Conservation (phyloP, 2,329 filamentous ascomycete species). For the Penicillium brevicompactum region DNA sequence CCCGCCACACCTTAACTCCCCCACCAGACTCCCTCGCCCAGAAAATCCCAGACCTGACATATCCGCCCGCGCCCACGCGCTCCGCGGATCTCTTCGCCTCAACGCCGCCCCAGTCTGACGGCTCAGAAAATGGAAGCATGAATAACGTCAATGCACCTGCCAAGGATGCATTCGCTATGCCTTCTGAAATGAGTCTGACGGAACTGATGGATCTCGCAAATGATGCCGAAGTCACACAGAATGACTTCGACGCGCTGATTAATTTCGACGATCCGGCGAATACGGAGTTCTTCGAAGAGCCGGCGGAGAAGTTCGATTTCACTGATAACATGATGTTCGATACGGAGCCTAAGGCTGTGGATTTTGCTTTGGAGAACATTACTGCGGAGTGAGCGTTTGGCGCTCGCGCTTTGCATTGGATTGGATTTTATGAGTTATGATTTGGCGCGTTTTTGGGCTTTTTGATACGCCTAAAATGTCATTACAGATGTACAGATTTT, state of each 20-base stretch:
- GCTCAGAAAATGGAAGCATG: constrained; percentile 47
- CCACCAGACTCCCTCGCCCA: constrained; percentile 44
- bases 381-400: neutral
- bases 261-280: constrained; percentile 46
- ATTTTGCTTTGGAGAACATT: constrained; percentile 14
- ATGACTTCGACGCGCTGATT: constrained; percentile 50
- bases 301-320: constrained; percentile 24
- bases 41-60: constrained; percentile 43
- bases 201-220: constrained; percentile 48
- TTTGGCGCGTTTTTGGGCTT: neutral
- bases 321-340: constrained; percentile 24
- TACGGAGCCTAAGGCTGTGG: constrained; percentile 20
- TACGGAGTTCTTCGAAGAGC: constrained; percentile 33
- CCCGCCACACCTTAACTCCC: constrained; percentile 39
- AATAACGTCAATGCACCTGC: constrained; percentile 38
- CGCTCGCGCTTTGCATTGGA: neutral
- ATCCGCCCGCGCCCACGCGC: constrained; percentile 27
- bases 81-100: constrained; percentile 40
- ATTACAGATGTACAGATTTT: constrained; percentile 1
- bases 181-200: constrained; percentile 41
- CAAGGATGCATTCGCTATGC: constrained; percentile 33
- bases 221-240: constrained; percentile 47
- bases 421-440: neutral
- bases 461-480: neutral
- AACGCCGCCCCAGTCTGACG: constrained; percentile 45